These are phyloP conservation scores for Pholiota microspora DNA, from an alignment of 768 basidiomycete genomes.

Conservation along the genomic window DNA sequence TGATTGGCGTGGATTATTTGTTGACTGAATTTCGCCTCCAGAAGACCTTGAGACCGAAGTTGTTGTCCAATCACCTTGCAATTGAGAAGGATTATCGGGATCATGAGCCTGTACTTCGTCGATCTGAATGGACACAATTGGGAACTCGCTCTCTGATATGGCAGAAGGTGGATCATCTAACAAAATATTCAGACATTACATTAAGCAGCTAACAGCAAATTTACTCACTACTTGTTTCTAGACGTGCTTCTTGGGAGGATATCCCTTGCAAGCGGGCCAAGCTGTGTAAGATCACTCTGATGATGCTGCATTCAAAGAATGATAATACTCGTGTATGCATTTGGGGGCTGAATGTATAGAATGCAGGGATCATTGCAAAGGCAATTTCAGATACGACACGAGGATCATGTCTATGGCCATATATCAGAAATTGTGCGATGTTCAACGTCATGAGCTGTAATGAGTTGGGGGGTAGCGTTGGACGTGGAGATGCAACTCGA, in stretches of 20 bases:
- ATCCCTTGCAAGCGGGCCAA: constrained; percentile 28
- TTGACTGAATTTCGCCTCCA: constrained; percentile 43
- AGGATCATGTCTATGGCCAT: constrained; percentile 50
- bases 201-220: neutral
- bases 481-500: constrained; percentile 55
- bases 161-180: neutral
- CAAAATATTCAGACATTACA: neutral
- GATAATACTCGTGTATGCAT: constrained; percentile 63
- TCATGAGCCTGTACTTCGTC: constrained; percentile 43
- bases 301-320: constrained; percentile 65
- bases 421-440: constrained; percentile 64
- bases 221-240: constrained; percentile 4
- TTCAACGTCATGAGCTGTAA: constrained; percentile 74
- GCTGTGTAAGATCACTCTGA: constrained; percentile 52
- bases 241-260: neutral
- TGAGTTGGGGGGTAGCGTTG: constrained; percentile 67
- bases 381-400: constrained; percentile 57
- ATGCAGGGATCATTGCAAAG: constrained; percentile 71
- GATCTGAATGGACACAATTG: constrained; percentile 60
- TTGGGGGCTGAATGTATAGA: constrained; percentile 60
- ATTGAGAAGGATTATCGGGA: neutral
- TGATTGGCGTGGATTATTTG: constrained; percentile 56
- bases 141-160: constrained; percentile 19
- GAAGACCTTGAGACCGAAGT: too few relatives aligned
- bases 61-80: neutral